Base-by-base conservation (phyloP, 2,329 filamentous ascomycete genomes). In the Beauveria brongniartii region DNA sequence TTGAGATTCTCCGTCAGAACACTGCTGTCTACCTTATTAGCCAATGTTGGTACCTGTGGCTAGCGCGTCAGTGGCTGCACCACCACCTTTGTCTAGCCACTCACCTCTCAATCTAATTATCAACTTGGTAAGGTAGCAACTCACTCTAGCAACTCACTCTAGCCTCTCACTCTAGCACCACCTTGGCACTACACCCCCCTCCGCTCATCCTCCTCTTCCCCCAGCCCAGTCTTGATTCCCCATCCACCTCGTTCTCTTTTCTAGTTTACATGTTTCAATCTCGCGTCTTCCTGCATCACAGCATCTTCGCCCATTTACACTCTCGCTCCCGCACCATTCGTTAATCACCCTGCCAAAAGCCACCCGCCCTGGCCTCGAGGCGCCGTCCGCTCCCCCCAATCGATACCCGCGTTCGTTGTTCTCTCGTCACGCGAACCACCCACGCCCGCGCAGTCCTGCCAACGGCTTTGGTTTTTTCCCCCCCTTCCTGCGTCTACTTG, bases 241-340 rank as follows among this genome's bases (percentile, higher is more conserved):
- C 22, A 46, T 59, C 46, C 56, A 43, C 56, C 34, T 41, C 18
- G 14, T 24, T 24, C 26, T 20, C 26, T 26, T 44, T 40, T 40
- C 44, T 10, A 22, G 30, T 55, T 55, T 61, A 54, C 58, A 61
- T 61, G 51, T 41, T 61, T 55, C 51, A 54, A 54, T 61, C 51
- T 41, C 51, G 51, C 51, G 51, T 55, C 52, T 34, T 40, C 14
- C 20, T 55, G 34, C 51, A 55, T 46, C 52, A 53, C 43, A 44
- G 37, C 43, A 55, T 40, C 44, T 12, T 61, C n/a, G 22, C 46
- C 34, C 58, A 61, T 22, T 37, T 34, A 20, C 51, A 43, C 47
- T 28, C 28, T 44, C 47, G 37, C 48, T 61, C 58, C 34, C 51
- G 20, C 30, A 22, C 51, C 20, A 53, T 51, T 8, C 28, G 30